Evolutionary conservation across 495 filamentous ascomycete genomes (phyloP).

Genomic region (Hypomontagnella monticulosa): DNA sequence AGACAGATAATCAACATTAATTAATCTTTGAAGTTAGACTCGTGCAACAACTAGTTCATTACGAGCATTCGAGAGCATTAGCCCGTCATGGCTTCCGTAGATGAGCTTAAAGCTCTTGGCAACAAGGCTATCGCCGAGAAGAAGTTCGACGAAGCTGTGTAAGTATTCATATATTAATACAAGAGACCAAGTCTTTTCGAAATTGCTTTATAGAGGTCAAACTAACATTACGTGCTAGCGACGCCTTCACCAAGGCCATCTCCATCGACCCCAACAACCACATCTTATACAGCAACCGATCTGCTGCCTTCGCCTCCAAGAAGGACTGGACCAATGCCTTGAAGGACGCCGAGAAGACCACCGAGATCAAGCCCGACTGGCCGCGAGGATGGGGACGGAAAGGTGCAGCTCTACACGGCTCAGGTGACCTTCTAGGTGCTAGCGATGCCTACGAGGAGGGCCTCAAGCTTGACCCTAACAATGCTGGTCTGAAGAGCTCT

Average conservation of each 20-base stretch:
- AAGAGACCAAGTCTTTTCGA: background rate
- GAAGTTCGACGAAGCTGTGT: slow-evolving; percentile 96
- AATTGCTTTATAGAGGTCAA: background rate
- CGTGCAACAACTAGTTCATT: background rate
- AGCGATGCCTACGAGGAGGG: slow-evolving; percentile 91
- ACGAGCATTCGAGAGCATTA: background rate
- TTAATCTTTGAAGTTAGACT: background rate
- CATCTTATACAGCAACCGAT: slow-evolving; percentile 97
- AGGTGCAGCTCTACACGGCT: slow-evolving; percentile 87
- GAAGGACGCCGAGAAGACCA: slow-evolving; percentile 90
- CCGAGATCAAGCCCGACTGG: slow-evolving; percentile 96
- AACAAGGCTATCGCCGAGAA: slow-evolving; percentile 98
- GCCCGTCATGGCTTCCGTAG: slow-evolving; percentile 58
- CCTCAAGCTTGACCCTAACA: slow-evolving; percentile 87
- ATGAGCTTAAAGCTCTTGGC: slow-evolving; percentile 89
- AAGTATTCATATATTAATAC: slow-evolving; percentile 52
- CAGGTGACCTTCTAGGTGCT: slow-evolving; percentile 84
- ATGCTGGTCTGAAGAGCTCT: slow-evolving; percentile 91
- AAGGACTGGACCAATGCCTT: slow-evolving; percentile 85
- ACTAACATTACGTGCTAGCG: slow-evolving; percentile 60
- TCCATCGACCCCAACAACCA: slow-evolving; percentile 88
- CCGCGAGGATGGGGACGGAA: slow-evolving; percentile 94
- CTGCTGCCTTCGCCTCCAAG: slow-evolving; percentile 93
- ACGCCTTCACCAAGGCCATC: slow-evolving; percentile 94
- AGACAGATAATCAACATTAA: background rate